Base-by-base conservation (phyloP, 345 rosid genomes). In the Dipteronia dyeriana region DNA sequence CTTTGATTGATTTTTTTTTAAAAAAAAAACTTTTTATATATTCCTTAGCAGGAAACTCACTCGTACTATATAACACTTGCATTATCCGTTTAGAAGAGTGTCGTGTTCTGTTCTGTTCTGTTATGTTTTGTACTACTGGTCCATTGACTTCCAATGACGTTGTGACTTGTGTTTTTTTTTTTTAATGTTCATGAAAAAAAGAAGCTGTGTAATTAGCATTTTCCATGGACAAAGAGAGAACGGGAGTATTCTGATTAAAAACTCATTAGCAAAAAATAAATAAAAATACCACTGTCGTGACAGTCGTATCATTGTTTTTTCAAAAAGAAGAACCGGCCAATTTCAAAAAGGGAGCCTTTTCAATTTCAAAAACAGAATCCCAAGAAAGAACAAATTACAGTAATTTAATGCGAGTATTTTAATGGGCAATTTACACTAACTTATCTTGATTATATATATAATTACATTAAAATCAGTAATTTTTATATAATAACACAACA, bases 331-430 rank as follows among this genome's bases (percentile, higher is more conserved):
- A 3, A 54, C 20, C 60, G 57, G 57, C 57, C 22, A 54, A 41
- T 17, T 54, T 54, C 60, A 17, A 54, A 54, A 54, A 54, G 0
- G 10, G 61, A 57, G 20, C 61, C 23, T 57, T 57, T 59, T 59
- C 22, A 56, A 56, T 54, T 17, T 56, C 62, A 59, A 59, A 59
- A 59, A 20, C 63, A 59, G 26, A 59, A 59, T 59, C 63, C 63
- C 26, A 59, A 59, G 10, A 22, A 59, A 5, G 6, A 34, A 34
- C 38, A 34, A 34, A 34, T 34, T 34, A 34, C 4, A 34, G 31
- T 26, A 0, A 26, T 26, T 26, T 26, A 26, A 1, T 26, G 26
- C 26, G 26, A 26, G 26, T 26, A 26, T 26, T n/a, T n/a, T n/a
- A n/a, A n/a, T n/a, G n/a, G n/a, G n/a, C n/a, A n/a, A n/a, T n/a